Evolutionary conservation across 1,284 basidiomycete species (phyloP), one percentile per base, ranked within the genome.

Genomic region (Phellopilus nigrolimitatus): DNA sequence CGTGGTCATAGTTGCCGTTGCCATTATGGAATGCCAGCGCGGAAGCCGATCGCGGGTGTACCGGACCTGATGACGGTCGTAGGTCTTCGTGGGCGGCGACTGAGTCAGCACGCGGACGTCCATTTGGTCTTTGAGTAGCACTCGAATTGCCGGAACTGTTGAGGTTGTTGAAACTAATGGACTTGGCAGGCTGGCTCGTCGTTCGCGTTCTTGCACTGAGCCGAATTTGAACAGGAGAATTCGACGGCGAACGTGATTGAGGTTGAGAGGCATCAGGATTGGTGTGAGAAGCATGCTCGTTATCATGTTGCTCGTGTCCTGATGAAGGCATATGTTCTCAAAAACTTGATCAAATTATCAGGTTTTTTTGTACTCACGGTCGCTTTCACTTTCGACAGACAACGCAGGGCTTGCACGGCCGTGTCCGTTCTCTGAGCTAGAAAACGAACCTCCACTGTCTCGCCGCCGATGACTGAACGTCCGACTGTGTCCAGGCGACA

Each of bases 61-160:
- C 21, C 42, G 34, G 47, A 25, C 34, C 49, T 55, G 59, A 50
- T 58, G 57, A 19, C 59, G 53, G 40, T 48, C 62, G 42, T 58
- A 60, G 46, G 56, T 64, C 19, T 58, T 37, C 56, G 63, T 51
- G 45, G 21, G 37, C 39, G 21, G 15, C 47, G 13, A 37, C 10
- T 15, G 51, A 53, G 12, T 49, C 38, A 37, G 51, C 27, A 7
- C 45, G 49, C 15, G 25, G 27, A 15, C 44, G 51, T 3, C 37
- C 51, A 25, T 19, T 31, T 15, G 48, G 21, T 42, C 27, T 42
- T 25, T 46, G 51, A 7, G 31, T 41, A 22, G 39, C 33, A 42
- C 44, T 47, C 34, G 49, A 48, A 27, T 25, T 39, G 15, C 15
- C 13, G 9, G 46, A 48, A 17, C 22, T 38, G n/a, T 25, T 27